Evolutionary conservation across 2,329 filamentous ascomycete species (phyloP).

Genomic region (Daldinia sp.): DNA sequence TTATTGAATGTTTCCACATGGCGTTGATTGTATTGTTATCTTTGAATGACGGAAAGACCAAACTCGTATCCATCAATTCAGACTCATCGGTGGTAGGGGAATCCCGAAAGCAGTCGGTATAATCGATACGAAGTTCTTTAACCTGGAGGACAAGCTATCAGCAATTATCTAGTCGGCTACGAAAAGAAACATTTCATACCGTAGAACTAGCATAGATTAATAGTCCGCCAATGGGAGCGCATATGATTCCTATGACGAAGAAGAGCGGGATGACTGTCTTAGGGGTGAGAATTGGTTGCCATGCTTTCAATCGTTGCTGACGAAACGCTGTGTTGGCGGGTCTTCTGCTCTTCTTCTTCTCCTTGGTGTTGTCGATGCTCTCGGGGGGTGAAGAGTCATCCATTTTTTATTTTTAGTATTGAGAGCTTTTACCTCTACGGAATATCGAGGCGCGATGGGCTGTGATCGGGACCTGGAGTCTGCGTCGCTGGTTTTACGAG

Average conservation of each 20-base stretch:
- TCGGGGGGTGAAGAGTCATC: conserved; percentile 64
- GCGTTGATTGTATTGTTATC: conserved; percentile 55
- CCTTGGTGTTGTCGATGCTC: conserved; percentile 63
- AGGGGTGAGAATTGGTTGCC: conserved; percentile 97
- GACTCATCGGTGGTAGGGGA: conserved; percentile 61
- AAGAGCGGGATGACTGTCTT: conserved; percentile 78
- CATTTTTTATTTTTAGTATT: conserved; percentile 53
- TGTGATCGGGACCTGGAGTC: conserved; percentile 4
- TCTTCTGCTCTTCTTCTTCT: conserved; percentile 91
- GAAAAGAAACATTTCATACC: conserved; percentile 60
- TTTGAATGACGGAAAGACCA: conserved; percentile 79
- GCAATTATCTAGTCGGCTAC: conserved; percentile 15
- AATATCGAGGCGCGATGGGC: not conserved
- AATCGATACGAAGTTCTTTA: conserved; percentile 91
- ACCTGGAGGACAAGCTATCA: conserved; percentile 66
- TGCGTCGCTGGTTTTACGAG: conserved; percentile 14
- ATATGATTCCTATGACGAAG: conserved; percentile 83
- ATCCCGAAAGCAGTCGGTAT: conserved; percentile 77
- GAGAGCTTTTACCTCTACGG: not conserved
- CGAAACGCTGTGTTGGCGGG: conserved; percentile 97
- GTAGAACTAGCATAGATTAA: conserved; percentile 86
- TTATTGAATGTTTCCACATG: conserved; percentile 53
- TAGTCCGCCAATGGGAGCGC: conserved; percentile 90
- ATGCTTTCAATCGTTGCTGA: conserved; percentile 97
- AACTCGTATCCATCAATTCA: conserved; percentile 64